These are phyloP conservation scores for Beauveria asiatica DNA, from an alignment of 2,329 filamentous ascomycete species.

Conservation along the genomic window DNA sequence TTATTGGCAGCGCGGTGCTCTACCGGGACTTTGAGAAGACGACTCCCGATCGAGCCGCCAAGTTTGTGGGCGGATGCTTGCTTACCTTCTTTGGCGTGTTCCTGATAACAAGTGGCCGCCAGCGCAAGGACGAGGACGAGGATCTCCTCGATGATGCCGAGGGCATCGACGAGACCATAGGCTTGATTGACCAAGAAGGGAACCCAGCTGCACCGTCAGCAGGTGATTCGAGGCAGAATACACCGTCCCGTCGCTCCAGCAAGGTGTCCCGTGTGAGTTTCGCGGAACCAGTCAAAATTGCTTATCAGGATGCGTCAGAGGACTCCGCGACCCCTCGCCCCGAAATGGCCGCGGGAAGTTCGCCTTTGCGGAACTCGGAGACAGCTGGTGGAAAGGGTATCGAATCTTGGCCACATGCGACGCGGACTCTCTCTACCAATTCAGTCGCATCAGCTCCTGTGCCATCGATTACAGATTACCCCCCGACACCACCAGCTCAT, in stretches of 20 bases:
- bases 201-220: constrained; percentile 9
- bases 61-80: constrained; percentile 84
- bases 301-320: constrained; percentile 26
- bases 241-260: constrained; percentile 40
- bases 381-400: constrained; percentile 18
- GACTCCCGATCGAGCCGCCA: constrained; percentile 60
- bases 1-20: constrained; percentile 83
- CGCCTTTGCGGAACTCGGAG: neutral
- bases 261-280: constrained; percentile 38
- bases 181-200: constrained; percentile 43
- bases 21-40: constrained; percentile 93
- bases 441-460: constrained; percentile 14
- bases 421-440: constrained; percentile 30
- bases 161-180: constrained; percentile 56
- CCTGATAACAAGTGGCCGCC: constrained; percentile 81
- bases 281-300: constrained; percentile 26
- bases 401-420: constrained; percentile 26
- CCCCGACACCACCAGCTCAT: constrained; percentile 13
- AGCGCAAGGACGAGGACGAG: constrained; percentile 47
- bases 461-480: constrained; percentile 14
- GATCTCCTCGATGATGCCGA: constrained; percentile 42
- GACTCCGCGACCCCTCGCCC: constrained; percentile 28
- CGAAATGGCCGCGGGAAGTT: constrained; percentile 12
- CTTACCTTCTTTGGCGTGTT: constrained; percentile 97
- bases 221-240: constrained; percentile 20